Percentiles rank a stretch among this genome's conserved stretches.
phyloP scores from a whole-genome alignment of 2,329 filamentous ascomycete species.

The Ophiosphaerella korrae region DNA sequence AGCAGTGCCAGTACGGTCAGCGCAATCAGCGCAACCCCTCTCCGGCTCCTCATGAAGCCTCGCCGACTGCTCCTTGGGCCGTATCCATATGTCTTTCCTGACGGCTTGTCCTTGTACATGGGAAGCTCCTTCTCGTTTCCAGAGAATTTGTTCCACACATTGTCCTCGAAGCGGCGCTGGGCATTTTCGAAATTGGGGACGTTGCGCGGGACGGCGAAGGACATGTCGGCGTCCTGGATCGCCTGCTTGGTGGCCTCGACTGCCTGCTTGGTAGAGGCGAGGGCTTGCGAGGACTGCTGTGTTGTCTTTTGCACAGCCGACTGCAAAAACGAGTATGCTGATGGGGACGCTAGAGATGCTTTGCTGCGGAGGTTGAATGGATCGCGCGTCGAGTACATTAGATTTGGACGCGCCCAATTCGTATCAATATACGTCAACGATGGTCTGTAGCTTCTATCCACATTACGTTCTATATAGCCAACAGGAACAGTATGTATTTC shows the following conservation, averaged over 20 bases:
- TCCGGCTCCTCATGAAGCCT: slow-evolving; percentile 61
- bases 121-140: slow-evolving; percentile 70
- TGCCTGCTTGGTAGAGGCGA: slow-evolving; percentile 38
- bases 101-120: slow-evolving; percentile 99
- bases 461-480: too few relatives aligned
- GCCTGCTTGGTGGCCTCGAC: slow-evolving; percentile 40
- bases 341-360: slow-evolving; percentile 32
- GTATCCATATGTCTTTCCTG: slow-evolving; percentile 61
- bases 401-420: slow-evolving; percentile 6
- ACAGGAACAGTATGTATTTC: too few relatives aligned
- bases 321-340: slow-evolving; percentile 39
- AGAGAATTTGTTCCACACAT: slow-evolving; percentile 59
- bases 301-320: slow-evolving; percentile 35
- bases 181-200: slow-evolving; percentile 50
- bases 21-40: slow-evolving; percentile 59
- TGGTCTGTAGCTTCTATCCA: background rate
- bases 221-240: slow-evolving; percentile 47
- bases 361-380: slow-evolving; percentile 52
- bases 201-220: slow-evolving; percentile 50
- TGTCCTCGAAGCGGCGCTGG: slow-evolving; percentile 49
- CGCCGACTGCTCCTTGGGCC: slow-evolving; percentile 59
- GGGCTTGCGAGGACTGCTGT: slow-evolving; percentile 16
- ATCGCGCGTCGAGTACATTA: slow-evolving; percentile 52
- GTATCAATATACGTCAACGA: slow-evolving; percentile 19
- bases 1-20: slow-evolving; percentile 63